Evolutionary conservation across 805 yeast genomes (phyloP), one percentile per base, ranked within the genome.

Genomic region (Metschnikowia koreensis): DNA sequence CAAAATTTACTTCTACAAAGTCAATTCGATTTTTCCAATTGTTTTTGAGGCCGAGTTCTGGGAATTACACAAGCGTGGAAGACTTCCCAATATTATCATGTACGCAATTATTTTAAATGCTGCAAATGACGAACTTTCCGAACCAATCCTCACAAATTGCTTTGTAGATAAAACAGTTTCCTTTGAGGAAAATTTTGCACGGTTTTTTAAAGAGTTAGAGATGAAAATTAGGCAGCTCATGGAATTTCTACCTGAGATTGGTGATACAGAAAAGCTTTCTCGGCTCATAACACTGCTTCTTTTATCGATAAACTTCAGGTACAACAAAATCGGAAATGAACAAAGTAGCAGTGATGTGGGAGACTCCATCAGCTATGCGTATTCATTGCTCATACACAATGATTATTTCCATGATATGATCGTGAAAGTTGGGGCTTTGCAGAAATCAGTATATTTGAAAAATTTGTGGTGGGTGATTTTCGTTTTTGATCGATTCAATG

Each of bases 101-200:
- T 77, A 76, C 50, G 76, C 80, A 1, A 70, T 77, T 37, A 63
- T 76, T n/a, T 59, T 77, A 17, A 67, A 66, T 11, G 73, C 78
- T 0, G 70, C 77, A 9, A 60, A 77, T 16, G 77, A 77, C 50
- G 69, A 70, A 39, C 47, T 57, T 12, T 58, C 63, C 8, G 60
- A 52, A 15, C 58, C 61, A 6, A 61, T 64, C 8, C 46, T 64
- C 16, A 49, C 47, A 8, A 46, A 60, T 15, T 50, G 56, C 6
- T 57, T 56, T 39, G 41, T 44, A 17, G 39, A 50, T 13, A 42
- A 28, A 11, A 37, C 27, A 10, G 34, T 11, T 3, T n/a, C 47
- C 1, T 58, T 56, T 36, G 41, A 53, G 4, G 49, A 47, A 9
- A 50, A 56, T 13, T 44, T 44, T 37, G 40, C 44, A 7, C 49